phyloP scores from a whole-genome alignment of 1,284 basidiomycete genomes.

The Athelia sp. region DNA sequence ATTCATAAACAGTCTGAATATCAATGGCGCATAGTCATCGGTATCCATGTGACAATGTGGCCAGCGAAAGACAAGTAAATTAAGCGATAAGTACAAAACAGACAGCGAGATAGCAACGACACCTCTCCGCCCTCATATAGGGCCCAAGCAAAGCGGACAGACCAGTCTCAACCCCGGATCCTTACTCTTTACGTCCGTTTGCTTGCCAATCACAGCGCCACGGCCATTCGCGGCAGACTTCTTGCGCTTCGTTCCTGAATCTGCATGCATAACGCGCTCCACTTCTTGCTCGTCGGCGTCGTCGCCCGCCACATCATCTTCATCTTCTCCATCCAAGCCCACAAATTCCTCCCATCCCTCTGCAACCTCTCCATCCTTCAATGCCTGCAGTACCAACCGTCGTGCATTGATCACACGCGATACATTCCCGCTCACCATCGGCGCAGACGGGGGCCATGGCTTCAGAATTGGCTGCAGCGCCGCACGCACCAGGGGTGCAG shows the following conservation, averaged over 20 bases:
- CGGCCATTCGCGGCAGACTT: neutral
- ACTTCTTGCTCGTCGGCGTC: neutral
- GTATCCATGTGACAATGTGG: too few species aligned
- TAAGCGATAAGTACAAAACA: too few species aligned
- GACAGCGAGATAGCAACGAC: too few species aligned
- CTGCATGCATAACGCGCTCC: neutral
- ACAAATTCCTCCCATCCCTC: constrained; percentile 28
- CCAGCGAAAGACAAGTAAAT: too few species aligned
- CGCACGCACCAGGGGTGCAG: constrained; percentile 32
- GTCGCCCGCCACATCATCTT: neutral
- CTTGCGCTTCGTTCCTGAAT: neutral
- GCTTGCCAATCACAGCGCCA: neutral
- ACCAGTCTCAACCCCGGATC: neutral
- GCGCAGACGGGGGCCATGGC: constrained; percentile 23
- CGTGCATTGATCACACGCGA: constrained; percentile 34
- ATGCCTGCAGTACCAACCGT: constrained; percentile 29
- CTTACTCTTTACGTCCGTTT: neutral
- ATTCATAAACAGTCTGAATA: too few species aligned
- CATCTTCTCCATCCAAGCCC: constrained; percentile 3
- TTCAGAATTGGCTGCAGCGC: constrained; percentile 46
- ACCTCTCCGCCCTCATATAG: too few species aligned
- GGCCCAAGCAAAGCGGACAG: too few species aligned
- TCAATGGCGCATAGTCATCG: too few species aligned
- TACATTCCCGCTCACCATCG: constrained; percentile 42
- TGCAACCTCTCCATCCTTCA: constrained; percentile 19